Base-by-base conservation (phyloP, 1,139 yeast genomes). In the Candida sanyaensis region DNA sequence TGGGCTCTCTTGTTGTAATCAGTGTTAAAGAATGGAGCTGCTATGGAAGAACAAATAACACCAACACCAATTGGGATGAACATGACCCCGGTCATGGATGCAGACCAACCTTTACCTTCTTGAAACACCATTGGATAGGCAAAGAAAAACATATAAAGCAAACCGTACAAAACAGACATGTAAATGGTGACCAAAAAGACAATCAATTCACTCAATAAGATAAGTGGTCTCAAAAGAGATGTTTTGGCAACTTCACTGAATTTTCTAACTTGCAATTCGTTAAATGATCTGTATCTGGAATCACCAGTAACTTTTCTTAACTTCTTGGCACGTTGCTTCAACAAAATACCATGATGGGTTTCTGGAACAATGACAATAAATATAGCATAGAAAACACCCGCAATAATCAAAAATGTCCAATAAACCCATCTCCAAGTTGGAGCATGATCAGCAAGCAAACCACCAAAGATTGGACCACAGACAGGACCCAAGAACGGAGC, bases 391-490 rank as follows among this genome's bases (percentile, higher is more conserved):
- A 79, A 66, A 45, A 65, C 64, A 38, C 84, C 84, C 6, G 84
- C 69, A 55, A 83, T 73, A 30, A 85, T 84, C 47, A 84, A 68
- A 47, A 78, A 63, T 23, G 84, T 76, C 82, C 86, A 84, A 62
- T 85, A 85, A 43, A 80, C 68, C 93, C 90, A 86, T 70, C 90
- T 78, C 93, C 91, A 87, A 55, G 74, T 81, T 26, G 91, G 91
- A 27, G 74, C 78, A 58, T 76, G 68, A 62, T 83, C 88, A 56
- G 81, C 87, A 52, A 86, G 72, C 56, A 75, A 82, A 26, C 91
- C 91, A 56, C 92, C 91, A 50, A 86, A 74, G 42, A 86, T 59
- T 2, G 75, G 74, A 44, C 74, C 75, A 48, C 57, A 52, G 42
- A 78, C 81, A 8, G 92, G 90, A 46, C 90, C 90, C 45, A 42